Base-by-base conservation (phyloP, 1,139 yeast genomes). In the Hemisphaericaspora subhashii region DNA sequence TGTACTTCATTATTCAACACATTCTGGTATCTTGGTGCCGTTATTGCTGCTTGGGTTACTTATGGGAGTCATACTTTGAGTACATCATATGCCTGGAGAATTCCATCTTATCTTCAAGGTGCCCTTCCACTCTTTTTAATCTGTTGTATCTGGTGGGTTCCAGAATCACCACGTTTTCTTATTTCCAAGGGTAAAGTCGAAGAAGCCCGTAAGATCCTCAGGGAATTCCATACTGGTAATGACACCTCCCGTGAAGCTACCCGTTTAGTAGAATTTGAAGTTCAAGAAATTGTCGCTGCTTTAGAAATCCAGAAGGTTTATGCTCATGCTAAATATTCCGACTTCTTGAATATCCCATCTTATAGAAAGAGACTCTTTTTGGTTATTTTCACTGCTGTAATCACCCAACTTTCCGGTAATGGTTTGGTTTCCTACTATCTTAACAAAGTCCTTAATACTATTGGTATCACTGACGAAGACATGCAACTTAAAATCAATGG, bases 11-110 rank as follows among this genome's bases (percentile, higher is more conserved):
- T 66, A 35, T 77, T 68, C 53, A 74, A 73, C 60, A 72, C 35
- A 50, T 81, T 54, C 58, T 73, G 77, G 74, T 66, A 56, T 69
- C 48, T 76, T 33, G 84, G 84, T 29, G 75, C 82, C 6, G 55
- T 74, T 24, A 49, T 79, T 35, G 82, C 83, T 5, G 76, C 84
- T 2, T 69, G 79, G 74, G 65, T 72, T 25, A 67, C 79, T 3
- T 74, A 64, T 45, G 81, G 80, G 35, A 66, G 78, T n/a, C 61
- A 67, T 39, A 50, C 53, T 11, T 44, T 68, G 10, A 35, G 46
- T 21, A 34, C 39, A 18, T 57, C 62, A 44, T 51, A 50, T 40
- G 54, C 69, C 10, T 74, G 79, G 78, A 62, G 67, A 48, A 62
- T 72, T 39, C 77, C 79, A 5, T 70, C 77, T 5, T 64, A 64